These are phyloP conservation scores for Ramularia collo-cygni DNA, from an alignment of 2,329 filamentous ascomycete species.

Conservation along the genomic window DNA sequence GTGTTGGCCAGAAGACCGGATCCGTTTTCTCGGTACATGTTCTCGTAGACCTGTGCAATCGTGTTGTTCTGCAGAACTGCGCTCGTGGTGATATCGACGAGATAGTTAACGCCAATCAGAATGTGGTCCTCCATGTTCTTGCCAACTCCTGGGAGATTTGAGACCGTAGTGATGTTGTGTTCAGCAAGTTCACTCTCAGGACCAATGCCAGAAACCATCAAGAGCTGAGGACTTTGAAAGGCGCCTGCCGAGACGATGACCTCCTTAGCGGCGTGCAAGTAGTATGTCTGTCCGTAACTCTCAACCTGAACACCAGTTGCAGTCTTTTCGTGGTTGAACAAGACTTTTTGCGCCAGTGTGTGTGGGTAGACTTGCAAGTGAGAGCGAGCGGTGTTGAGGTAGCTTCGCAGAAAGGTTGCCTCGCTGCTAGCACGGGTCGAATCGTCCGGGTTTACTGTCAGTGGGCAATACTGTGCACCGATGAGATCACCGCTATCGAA, in stretches of 20 bases:
- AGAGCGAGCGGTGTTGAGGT: slow-evolving; percentile 16
- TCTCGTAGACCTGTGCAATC: no score
- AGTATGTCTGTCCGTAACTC: background rate
- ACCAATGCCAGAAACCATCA: slow-evolving; percentile 58
- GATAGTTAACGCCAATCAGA: slow-evolving; percentile 30
- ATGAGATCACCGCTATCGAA: slow-evolving; percentile 14
- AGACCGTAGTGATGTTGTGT: slow-evolving; percentile 47
- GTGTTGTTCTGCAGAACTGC: no score
- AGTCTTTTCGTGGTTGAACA: slow-evolving; percentile 25
- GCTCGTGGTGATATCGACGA: slow-evolving; percentile 19
- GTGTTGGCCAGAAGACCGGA: slow-evolving; percentile 11
- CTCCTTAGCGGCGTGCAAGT: slow-evolving; percentile 32
- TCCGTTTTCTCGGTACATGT: slow-evolving; percentile 6
- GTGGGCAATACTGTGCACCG: slow-evolving; percentile 12
- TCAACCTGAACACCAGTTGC: slow-evolving; percentile 22
- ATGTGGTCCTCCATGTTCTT: slow-evolving; percentile 57
- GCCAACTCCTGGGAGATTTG: slow-evolving; percentile 56
- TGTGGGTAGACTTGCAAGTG: slow-evolving; percentile 29
- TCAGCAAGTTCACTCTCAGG: slow-evolving; percentile 42
- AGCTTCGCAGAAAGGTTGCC: slow-evolving; percentile 23
- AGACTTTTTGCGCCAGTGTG: slow-evolving; percentile 21
- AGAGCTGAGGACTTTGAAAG: slow-evolving; percentile 58
- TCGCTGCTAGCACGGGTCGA: slow-evolving; percentile 19
- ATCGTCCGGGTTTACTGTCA: slow-evolving; percentile 15
- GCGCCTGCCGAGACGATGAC: slow-evolving; percentile 47